Percentiles rank a stretch among this genome's conserved stretches.
Conservation (phyloP, 176 grass and related monocot species). For the Cenchrus purpureus region DNA sequence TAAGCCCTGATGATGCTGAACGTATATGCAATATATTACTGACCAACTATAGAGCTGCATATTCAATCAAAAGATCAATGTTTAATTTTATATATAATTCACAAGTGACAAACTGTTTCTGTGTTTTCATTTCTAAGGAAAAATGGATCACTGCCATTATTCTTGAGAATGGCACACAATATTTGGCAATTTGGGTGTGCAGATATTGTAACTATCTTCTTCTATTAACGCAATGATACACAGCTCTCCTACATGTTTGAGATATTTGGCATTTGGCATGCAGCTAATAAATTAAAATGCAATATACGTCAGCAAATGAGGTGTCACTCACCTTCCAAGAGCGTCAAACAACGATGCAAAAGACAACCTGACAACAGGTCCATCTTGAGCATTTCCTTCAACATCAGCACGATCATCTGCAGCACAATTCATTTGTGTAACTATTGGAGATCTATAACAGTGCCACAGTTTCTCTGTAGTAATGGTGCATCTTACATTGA, state of each 20-base stretch:
- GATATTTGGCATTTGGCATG: conserved; percentile 11
- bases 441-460: conserved; percentile 31
- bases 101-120: background rate
- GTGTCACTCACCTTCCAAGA: conserved; percentile 69
- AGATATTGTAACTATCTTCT: no score
- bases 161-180: conserved; percentile 7
- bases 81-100: conserved; percentile 6
- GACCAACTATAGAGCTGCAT: conserved; percentile 3
- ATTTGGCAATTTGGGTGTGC: conserved; percentile 16
- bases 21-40: conserved; percentile 17
- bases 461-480: conserved; percentile 17
- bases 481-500: conserved; percentile 69
- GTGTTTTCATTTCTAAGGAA: conserved; percentile 21
- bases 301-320: conserved; percentile 17
- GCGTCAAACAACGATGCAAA: conserved; percentile 93
- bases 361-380: conserved; percentile 79
- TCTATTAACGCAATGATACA: no score
- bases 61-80: background rate
- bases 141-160: background rate
- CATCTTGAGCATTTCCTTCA: conserved; percentile 90
- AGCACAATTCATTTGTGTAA: conserved; percentile 47
- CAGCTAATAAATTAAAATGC: conserved; percentile 14
- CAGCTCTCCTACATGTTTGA: no score
- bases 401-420: conserved; percentile 91
- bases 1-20: background rate